Percentiles rank a stretch among this genome's conserved stretches.
phyloP scores from a whole-genome alignment of 768 basidiomycete species.

The Lentinula sp. region DNA sequence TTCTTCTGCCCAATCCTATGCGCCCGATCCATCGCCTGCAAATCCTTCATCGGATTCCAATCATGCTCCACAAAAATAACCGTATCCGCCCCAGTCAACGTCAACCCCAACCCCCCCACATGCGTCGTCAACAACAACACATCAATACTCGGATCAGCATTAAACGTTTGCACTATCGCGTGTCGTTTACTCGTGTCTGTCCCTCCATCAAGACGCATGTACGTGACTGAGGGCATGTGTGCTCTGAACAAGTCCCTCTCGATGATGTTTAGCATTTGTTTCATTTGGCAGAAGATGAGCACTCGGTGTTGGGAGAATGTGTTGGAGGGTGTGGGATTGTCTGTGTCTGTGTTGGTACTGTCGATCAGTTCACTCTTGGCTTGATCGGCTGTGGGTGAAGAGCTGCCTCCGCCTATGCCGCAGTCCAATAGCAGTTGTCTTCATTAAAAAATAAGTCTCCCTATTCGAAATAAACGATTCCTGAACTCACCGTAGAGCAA shows the following conservation, averaged over 20 bases:
- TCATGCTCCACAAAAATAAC: constrained; percentile 99
- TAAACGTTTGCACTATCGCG: constrained; percentile 97
- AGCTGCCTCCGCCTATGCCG: constrained; percentile 67
- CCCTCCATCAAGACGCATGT: constrained; percentile 95
- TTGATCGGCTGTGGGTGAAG: constrained; percentile 38
- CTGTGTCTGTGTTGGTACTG: constrained; percentile 38
- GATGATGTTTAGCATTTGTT: constrained; percentile 98
- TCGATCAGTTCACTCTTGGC: constrained; percentile 67
- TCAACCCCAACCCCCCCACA: constrained; percentile 93
- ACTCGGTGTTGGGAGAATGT: constrained; percentile 94
- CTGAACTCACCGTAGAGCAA: constrained; percentile 71
- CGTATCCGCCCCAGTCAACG: constrained; percentile 95
- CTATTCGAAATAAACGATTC: background rate
- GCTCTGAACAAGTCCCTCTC: constrained; percentile 88
- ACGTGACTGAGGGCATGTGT: constrained; percentile 93
- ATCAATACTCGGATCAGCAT: constrained; percentile 95
- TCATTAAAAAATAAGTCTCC: background rate
- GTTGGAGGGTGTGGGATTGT: constrained; percentile 29
- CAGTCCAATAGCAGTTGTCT: constrained; percentile 95
- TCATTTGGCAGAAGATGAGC: constrained; percentile 98
- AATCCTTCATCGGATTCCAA: constrained; percentile 99
- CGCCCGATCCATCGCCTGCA: constrained; percentile 99
- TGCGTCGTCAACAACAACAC: constrained; percentile 93
- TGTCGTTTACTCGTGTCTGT: constrained; percentile 94
- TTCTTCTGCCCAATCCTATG: constrained; percentile 98